Conservation (phyloP, 23 red algal species). For the Pyropia haitanensis region DNA sequence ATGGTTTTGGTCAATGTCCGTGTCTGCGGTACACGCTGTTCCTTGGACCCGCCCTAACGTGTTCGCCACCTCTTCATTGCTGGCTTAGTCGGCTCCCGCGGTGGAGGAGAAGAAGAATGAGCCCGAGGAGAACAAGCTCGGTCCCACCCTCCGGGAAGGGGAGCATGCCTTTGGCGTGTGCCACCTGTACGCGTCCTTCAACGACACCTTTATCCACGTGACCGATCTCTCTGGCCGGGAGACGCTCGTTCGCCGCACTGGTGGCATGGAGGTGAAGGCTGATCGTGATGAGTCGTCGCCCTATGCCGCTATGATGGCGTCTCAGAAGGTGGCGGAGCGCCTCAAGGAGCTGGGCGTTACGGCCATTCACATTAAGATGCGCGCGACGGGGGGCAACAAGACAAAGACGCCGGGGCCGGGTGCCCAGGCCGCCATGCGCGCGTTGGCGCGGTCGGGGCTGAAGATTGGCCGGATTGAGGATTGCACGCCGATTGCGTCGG, state of each 20-base stretch:
- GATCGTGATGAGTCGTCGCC: slow-evolving; percentile 99
- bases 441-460: slow-evolving; percentile 86
- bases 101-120: slow-evolving; percentile 5
- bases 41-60: no score
- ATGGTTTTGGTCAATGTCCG: no score
- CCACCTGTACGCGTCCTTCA: slow-evolving; percentile 98
- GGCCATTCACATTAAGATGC: slow-evolving; percentile 98
- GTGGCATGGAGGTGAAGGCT: slow-evolving; percentile 99
- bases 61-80: no score
- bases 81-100: no score
- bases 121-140: slow-evolving; percentile 58
- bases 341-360: slow-evolving; percentile 96
- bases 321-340: slow-evolving; percentile 96
- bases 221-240: slow-evolving; percentile 96
- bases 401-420: slow-evolving; percentile 88
- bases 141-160: slow-evolving; percentile 76
- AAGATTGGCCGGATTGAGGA: slow-evolving; percentile 99
- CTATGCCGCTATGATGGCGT: slow-evolving; percentile 98
- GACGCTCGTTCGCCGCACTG: slow-evolving; percentile 93
- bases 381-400: slow-evolving; percentile 85
- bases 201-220: slow-evolving; percentile 99
- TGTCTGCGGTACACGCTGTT: no score
- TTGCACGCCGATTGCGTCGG: slow-evolving; percentile 93
- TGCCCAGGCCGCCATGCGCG: slow-evolving; percentile 96
- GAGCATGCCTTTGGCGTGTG: slow-evolving; percentile 90